These are phyloP conservation scores for Centaurea solstitialis DNA, from an alignment of 129 eudicot genomes.

Conservation along the genomic window DNA sequence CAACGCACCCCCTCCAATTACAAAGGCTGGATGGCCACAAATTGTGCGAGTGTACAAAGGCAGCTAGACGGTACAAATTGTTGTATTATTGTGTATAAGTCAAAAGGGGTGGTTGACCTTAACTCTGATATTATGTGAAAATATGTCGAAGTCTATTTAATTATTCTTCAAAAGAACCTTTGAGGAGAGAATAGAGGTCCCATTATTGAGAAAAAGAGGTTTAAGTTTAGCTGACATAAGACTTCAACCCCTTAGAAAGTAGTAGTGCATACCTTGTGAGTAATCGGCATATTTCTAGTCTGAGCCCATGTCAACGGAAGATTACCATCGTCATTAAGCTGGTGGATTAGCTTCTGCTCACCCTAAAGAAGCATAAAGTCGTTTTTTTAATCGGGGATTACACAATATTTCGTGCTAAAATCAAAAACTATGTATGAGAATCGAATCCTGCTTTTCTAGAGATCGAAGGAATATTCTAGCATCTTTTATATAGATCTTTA, in stretches of 20 bases:
- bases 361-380: conserved; percentile 42
- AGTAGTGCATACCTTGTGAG: conserved; percentile 48
- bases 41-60: too few relatives aligned
- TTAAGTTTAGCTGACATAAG: neutral
- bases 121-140: neutral
- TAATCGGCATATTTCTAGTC: conserved; percentile 64
- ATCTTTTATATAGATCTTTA: conserved; percentile 12
- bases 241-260: neutral
- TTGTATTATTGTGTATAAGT: too few relatives aligned
- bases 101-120: too few relatives aligned
- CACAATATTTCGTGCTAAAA: neutral
- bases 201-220: neutral
- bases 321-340: conserved; percentile 35
- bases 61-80: too few relatives aligned
- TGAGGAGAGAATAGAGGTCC: neutral
- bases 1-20: too few relatives aligned
- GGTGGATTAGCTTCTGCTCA: conserved; percentile 50
- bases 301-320: conserved; percentile 56
- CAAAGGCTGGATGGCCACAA: too few relatives aligned
- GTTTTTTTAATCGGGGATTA: neutral
- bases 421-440: neutral
- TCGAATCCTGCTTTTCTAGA: neutral
- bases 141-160: neutral
- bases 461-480: neutral
- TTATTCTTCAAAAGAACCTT: too few relatives aligned